A percentile compares a stretch with the other conserved stretches of the same genome.
Evolutionary conservation across 2,329 filamentous ascomycete species (phyloP).

Genomic region (Cadophora malorum): DNA sequence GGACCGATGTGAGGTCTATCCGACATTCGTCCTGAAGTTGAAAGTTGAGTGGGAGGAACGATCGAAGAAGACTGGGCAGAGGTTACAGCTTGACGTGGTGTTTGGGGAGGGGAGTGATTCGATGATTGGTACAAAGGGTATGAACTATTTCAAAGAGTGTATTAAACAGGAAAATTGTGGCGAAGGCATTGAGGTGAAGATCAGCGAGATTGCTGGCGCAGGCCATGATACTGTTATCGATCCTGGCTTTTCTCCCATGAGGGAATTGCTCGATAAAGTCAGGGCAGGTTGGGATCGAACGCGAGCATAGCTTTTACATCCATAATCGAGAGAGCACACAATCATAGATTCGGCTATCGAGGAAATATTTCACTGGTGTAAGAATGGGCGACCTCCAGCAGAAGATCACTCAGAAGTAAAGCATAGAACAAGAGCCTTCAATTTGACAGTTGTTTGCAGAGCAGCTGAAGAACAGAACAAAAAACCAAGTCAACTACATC

Average conservation of each 20-base stretch:
- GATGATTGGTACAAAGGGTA: conserved; percentile 51
- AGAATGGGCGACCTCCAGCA: not conserved
- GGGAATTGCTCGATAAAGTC: conserved; percentile 23
- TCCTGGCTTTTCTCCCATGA: conserved; percentile 26
- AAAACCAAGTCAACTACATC: not conserved
- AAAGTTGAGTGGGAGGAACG: conserved; percentile 32
- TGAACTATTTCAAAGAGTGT: conserved; percentile 51
- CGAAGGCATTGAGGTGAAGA: conserved; percentile 46
- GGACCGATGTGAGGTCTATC: conserved; percentile 37
- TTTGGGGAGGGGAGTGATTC: conserved; percentile 49
- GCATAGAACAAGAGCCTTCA: not conserved
- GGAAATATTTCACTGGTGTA: not conserved
- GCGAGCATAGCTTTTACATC: not conserved
- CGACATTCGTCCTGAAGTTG: conserved; percentile 31
- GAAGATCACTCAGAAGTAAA: not conserved
- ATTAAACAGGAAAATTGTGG: conserved; percentile 46
- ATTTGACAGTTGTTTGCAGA: not conserved
- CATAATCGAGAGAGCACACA: not conserved
- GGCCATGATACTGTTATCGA: conserved; percentile 49
- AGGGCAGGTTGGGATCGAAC: not conserved
- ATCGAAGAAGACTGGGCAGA: conserved; percentile 24
- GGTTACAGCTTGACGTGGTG: conserved; percentile 33
- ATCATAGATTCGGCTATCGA: not conserved
- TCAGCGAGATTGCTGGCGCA: conserved; percentile 41
- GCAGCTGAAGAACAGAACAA: too few species aligned